A percentile compares a stretch with the other conserved stretches of the same genome.
These are phyloP conservation scores for Clarireedia hainanense DNA, from an alignment of 2,329 filamentous ascomycete species.

Conservation along the genomic window DNA sequence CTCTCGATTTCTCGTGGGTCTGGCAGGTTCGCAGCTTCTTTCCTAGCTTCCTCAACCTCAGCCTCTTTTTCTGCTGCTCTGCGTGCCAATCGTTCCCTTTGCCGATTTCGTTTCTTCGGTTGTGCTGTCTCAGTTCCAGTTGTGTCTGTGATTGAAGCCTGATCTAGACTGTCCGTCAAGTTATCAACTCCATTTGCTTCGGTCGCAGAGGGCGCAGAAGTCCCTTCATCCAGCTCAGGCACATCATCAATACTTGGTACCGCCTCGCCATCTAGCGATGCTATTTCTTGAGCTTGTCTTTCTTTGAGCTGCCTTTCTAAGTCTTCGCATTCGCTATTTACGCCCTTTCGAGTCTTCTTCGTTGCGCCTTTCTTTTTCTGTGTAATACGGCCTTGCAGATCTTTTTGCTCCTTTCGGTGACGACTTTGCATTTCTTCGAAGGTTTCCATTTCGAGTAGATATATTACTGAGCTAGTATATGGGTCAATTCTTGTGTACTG, in stretches of 20 bases:
- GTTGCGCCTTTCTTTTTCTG: constrained; percentile 96
- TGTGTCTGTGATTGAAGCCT: constrained; percentile 18
- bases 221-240: constrained; percentile 14
- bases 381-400: constrained; percentile 77
- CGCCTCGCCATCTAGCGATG: constrained; percentile 31
- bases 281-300: constrained; percentile 55
- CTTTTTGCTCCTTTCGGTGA: constrained; percentile 82
- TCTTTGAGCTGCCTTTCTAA: constrained; percentile 61
- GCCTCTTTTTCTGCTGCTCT: constrained; percentile 79
- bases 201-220: constrained; percentile 5
- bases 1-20: constrained; percentile 66
- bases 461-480: background rate
- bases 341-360: constrained; percentile 71
- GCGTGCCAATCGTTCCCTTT: constrained; percentile 84
- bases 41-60: constrained; percentile 56
- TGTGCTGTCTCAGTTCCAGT: constrained; percentile 19
- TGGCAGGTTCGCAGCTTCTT: constrained; percentile 68
- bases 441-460: constrained; percentile 34
- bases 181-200: constrained; percentile 13
- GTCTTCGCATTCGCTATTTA: constrained; percentile 68
- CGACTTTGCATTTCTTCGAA: constrained; percentile 72
- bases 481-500: background rate
- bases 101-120: constrained; percentile 70
- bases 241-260: constrained; percentile 13
- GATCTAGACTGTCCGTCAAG: constrained; percentile 16